Conservation (phyloP, 768 basidiomycete species). For the Russula brevipes region DNA sequence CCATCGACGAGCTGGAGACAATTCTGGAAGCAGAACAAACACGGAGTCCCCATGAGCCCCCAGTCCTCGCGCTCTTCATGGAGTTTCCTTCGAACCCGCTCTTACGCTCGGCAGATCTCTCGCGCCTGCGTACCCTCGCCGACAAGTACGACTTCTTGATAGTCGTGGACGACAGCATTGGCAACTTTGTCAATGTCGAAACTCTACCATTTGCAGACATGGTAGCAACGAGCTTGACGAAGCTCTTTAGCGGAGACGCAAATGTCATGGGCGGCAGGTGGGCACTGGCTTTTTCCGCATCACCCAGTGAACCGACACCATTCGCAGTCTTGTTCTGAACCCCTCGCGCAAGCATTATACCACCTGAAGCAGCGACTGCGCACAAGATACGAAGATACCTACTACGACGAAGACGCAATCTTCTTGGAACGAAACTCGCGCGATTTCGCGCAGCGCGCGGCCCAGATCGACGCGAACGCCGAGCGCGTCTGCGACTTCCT, state of each 20-base stretch:
- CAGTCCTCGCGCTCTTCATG: constrained; percentile 76
- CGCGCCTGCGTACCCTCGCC: constrained; percentile 67
- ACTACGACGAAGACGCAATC: constrained; percentile 87
- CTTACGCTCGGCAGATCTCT: constrained; percentile 75
- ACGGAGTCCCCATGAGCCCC: constrained; percentile 44
- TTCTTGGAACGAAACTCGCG: constrained; percentile 99
- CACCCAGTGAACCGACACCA: neutral
- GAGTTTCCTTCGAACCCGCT: constrained; percentile 97
- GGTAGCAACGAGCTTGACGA: constrained; percentile 86
- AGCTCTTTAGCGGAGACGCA: constrained; percentile 89
- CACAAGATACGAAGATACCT: constrained; percentile 71
- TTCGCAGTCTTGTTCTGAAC: constrained; percentile 76
- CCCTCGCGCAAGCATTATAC: constrained; percentile 67
- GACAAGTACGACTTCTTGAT: constrained; percentile 86
- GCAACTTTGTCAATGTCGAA: constrained; percentile 91
- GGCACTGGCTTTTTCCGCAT: constrained; percentile 26
- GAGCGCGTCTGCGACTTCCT: constrained; percentile 80
- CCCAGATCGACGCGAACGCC: constrained; percentile 74
- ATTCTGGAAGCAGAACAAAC: constrained; percentile 47
- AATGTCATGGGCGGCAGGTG: constrained; percentile 99
- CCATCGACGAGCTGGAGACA: constrained; percentile 66
- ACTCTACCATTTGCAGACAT: constrained; percentile 83
- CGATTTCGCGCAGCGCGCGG: constrained; percentile 74
- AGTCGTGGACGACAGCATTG: constrained; percentile 91
- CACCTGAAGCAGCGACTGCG: constrained; percentile 56